Evolutionary conservation across 208 protist genomes (phyloP), one percentile per base, ranked within the genome.

Genomic region (Leishmania mexicana): DNA sequence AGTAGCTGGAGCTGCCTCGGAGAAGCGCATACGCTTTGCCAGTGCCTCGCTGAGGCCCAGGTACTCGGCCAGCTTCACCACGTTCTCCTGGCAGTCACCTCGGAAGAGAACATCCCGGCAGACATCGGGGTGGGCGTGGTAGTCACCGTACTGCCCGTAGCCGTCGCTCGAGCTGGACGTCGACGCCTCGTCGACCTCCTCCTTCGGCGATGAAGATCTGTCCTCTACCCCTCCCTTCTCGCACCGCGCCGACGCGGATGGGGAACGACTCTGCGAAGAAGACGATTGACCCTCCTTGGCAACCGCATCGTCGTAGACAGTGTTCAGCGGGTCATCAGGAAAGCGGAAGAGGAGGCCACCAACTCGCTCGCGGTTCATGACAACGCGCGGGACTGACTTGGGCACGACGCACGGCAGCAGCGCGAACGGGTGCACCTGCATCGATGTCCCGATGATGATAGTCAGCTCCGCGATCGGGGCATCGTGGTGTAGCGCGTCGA

Each of bases 391-490:
- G 0, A 96, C 78, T 24, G 86, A 42, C 24, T 80, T 70, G 1
- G 60, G 68, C 28, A 98, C 94, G 4, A 80, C 64, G 17, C 94
- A 78, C 8, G 94, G 86, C 31, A 99, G 86, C 38, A 76, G 75
- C 2, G 97, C 96, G 80, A 99, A 99, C 3, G 98, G 98, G 57
- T 97, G 85, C 47, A 99, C 98, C 78, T 96, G 87, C 40, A 99
- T 86, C 7, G 97, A 99, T 1, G 98, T 99, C 47, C 99, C 99
- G 71, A 99, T 94, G 28, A 99, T 95, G 64, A 99, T 88, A 17
- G 99, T 80, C 2, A 99, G 54, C 67, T 99, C 94, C 72, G 94
- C 95, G 42, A 83, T 75, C 38, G 78, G 73, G 4, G 97, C 89
- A 86, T 98, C 97, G n/a, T 88, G 75, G 13, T 84, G 65, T 21